These are phyloP conservation scores for Vitis hybrid DNA, from an alignment of 177 flowering plant species.

Conservation along the genomic window DNA sequence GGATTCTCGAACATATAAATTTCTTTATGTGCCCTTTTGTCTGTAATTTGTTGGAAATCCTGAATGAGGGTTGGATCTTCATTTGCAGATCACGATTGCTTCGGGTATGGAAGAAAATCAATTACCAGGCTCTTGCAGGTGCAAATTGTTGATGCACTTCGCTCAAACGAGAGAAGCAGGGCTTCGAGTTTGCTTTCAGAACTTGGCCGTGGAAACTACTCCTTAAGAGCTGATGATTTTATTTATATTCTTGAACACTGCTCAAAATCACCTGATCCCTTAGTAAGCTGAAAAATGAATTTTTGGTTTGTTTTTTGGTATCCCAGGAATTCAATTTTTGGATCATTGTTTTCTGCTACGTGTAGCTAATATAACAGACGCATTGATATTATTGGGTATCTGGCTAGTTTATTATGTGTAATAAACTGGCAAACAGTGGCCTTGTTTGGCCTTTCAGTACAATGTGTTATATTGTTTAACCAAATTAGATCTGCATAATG, in stretches of 20 bases:
- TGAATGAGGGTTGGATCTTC: neutral
- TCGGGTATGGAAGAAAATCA: constrained; percentile 21
- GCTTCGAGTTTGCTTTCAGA: constrained; percentile 62
- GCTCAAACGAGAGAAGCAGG: constrained; percentile 47
- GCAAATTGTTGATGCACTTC: constrained; percentile 70
- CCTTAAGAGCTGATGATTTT: constrained; percentile 46
- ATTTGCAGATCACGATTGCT: constrained; percentile 29
- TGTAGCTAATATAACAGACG: no score
- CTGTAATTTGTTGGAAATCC: neutral
- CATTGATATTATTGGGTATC: no score
- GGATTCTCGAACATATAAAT: neutral
- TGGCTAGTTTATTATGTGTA: no score
- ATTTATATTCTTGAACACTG: constrained; percentile 59
- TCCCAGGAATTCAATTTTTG: no score
- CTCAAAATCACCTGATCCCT: constrained; percentile 66
- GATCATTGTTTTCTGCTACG: no score
- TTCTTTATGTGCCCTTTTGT: neutral
- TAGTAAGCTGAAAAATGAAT: constrained; percentile 41
- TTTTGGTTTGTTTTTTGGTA: neutral
- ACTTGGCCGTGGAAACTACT: constrained; percentile 23
- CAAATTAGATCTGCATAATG: no score
- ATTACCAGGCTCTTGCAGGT: constrained; percentile 27
- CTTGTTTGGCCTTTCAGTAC: no score
- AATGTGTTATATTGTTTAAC: no score
- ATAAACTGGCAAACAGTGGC: no score